A percentile compares a stretch with the other conserved stretches of the same genome.
These are phyloP conservation scores for Coffea humblotiana DNA, from an alignment of 305 asterid species.

Conservation along the genomic window DNA sequence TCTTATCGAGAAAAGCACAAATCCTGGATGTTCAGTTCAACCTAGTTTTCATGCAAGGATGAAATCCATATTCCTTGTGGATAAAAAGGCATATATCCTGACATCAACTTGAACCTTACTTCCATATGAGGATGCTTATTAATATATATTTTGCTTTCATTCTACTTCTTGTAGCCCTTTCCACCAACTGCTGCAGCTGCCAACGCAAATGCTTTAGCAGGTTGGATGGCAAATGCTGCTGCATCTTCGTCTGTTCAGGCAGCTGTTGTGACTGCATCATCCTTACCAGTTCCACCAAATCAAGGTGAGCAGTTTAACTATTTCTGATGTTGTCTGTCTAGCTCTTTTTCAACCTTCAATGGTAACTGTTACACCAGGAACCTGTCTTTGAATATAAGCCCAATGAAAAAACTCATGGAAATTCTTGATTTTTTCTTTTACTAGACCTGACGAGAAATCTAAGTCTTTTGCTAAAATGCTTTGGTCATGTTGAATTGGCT, in stretches of 20 bases:
- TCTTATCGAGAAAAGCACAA: background rate
- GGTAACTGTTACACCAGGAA: background rate
- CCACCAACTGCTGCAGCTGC: slow-evolving; percentile 79
- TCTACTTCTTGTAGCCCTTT: slow-evolving; percentile 58
- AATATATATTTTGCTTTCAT: background rate
- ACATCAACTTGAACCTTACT: background rate
- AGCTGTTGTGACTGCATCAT: slow-evolving; percentile 89
- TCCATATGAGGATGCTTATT: background rate
- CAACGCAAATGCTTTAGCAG: slow-evolving; percentile 83
- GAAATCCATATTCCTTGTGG: background rate
- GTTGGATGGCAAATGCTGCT: slow-evolving; percentile 96
- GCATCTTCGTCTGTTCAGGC: slow-evolving; percentile 96
- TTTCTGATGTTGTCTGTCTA: background rate
- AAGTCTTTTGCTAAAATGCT: slow-evolving; percentile 5
- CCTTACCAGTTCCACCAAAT: slow-evolving; percentile 78
- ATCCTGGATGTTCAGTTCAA: background rate
- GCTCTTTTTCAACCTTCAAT: background rate
- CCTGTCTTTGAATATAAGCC: background rate
- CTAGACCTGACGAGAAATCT: background rate
- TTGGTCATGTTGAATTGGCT: slow-evolving; percentile 20
- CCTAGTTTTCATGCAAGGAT: background rate
- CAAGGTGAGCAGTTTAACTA: slow-evolving; percentile 49
- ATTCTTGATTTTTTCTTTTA: background rate
- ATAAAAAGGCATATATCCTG: background rate
- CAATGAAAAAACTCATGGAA: background rate